Percentiles rank a stretch among this genome's conserved stretches.
phyloP scores from a whole-genome alignment of 805 yeast genomes.

The Starmera amethionina region DNA sequence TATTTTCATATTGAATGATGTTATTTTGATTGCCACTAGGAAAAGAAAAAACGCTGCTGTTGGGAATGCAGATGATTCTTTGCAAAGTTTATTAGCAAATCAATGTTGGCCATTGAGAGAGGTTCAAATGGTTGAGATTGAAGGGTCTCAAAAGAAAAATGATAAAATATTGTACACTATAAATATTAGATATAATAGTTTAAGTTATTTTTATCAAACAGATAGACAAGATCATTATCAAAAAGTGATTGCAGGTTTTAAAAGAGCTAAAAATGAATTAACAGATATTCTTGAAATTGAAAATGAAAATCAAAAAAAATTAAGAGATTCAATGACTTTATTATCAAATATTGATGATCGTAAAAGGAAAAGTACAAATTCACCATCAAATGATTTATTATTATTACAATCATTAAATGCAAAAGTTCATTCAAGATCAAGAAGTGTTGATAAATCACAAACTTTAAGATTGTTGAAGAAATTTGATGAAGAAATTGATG shows the following conservation, averaged over 20 bases:
- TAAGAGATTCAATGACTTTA: slow-evolving; percentile 35
- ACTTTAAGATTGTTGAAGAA: slow-evolving; percentile 36
- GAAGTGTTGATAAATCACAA: slow-evolving; percentile 37
- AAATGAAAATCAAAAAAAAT: slow-evolving; percentile 29
- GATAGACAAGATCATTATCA: slow-evolving; percentile 48
- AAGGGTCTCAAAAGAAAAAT: slow-evolving; percentile 4
- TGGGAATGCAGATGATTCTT: slow-evolving; percentile 8
- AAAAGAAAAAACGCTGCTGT: slow-evolving; percentile 25
- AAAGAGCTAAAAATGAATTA: slow-evolving; percentile 53
- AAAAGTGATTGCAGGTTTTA: slow-evolving; percentile 43
- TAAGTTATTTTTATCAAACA: slow-evolving; percentile 49
- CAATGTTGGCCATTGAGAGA: slow-evolving; percentile 74
- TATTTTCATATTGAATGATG: slow-evolving; percentile 68
- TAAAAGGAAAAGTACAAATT: slow-evolving; percentile 22
- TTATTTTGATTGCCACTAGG: slow-evolving; percentile 62
- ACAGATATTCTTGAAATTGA: slow-evolving; percentile 46
- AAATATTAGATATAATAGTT: slow-evolving; percentile 35
- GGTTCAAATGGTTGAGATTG: slow-evolving; percentile 25
- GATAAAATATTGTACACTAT: slow-evolving; percentile 26
- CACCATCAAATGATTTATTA: slow-evolving; percentile 19
- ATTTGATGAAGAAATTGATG: slow-evolving; percentile 56
- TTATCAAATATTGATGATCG: slow-evolving; percentile 22
- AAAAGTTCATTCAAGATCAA: slow-evolving; percentile 49
- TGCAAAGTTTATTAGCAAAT: slow-evolving; percentile 49
- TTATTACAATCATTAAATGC: slow-evolving; percentile 47